A percentile compares a stretch with the other conserved stretches of the same genome.
These are phyloP conservation scores for Heliamphora ciliata DNA, from an alignment of 179 eudicot genomes.

Conservation along the genomic window DNA sequence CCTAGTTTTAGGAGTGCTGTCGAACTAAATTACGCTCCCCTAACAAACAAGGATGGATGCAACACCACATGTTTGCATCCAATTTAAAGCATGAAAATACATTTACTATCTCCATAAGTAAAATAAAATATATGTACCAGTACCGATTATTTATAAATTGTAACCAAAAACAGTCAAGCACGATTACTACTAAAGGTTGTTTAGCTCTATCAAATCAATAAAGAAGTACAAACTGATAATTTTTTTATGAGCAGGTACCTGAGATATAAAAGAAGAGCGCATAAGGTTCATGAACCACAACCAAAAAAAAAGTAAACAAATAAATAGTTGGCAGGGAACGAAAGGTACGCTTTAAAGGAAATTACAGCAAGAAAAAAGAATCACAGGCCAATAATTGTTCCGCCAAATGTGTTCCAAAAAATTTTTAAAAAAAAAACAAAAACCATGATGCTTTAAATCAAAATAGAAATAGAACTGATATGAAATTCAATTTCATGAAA, in stretches of 20 bases:
- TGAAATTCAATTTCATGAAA: slow-evolving; percentile 4
- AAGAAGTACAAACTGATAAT: neutral
- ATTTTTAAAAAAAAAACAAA: neutral
- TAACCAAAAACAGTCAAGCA: too few relatives aligned
- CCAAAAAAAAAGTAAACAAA: neutral
- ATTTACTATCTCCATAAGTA: too few relatives aligned
- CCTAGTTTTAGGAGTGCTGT: too few relatives aligned
- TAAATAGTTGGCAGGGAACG: neutral
- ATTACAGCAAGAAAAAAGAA: neutral
- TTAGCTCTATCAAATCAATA: neutral
- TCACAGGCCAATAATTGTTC: neutral
- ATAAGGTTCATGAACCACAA: neutral
- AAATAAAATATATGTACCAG: too few relatives aligned
- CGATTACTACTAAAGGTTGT: too few relatives aligned
- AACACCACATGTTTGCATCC: too few relatives aligned
- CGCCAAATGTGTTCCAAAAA: neutral
- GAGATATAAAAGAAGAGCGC: neutral
- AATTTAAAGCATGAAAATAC: too few relatives aligned
- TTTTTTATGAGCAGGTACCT: neutral
- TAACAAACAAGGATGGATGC: too few relatives aligned
- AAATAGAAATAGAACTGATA: neutral
- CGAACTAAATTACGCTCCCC: too few relatives aligned
- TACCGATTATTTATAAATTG: too few relatives aligned
- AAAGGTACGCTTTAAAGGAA: too few relatives aligned
- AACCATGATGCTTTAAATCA: neutral